Evolutionary conservation across 306 rosid species (phyloP), one percentile per base, ranked within the genome.

Genomic region (Adenanthera pavonina): DNA sequence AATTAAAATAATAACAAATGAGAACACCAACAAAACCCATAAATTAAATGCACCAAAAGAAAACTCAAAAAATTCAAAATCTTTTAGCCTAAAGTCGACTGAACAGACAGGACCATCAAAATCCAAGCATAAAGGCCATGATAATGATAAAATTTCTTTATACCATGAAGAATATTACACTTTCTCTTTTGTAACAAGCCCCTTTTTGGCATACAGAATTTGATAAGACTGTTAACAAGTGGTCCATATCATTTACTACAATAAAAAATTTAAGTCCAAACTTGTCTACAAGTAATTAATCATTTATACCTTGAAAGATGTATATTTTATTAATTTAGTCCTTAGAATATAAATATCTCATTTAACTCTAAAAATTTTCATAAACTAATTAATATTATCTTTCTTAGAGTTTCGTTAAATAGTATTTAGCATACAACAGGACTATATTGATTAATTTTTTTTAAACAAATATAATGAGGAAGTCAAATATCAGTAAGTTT

Each of bases 101-200:
- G 8, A 20, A 46, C 34, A 12, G n/a, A 12, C 1, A 44, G 56
- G 74, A 33, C 33, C 44, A 69, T 44, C 74, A 20, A 69, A 69
- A 43, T 68, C 73, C 34, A 7, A 30, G 40, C 3, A 11, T 41
- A 68, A 68, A 41, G 73, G 16, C 13, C 74, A 19, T 14, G n/a
- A 44, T 7, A 69, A 19, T 14, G n/a, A 44, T 7, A 69, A 69
- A 69, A 69, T 69, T n/a, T 4, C 56, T 69, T 69, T 69, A 33
- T 6, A 2, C 34, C 34, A 20, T 13, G 19, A 12, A 69, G 74
- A 44, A 69, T 69, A 69, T 46, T 44, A 44, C 56, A 46, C 74
- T 69, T 69, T 69, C 36, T 69, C 54, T 44, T 69, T 69, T 44
- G 17, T 41, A 33, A 35, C 47, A 43, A 14, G 12, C n/a, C 10